phyloP scores from a whole-genome alignment of 805 yeast species.

The Wickerhamiella allomyrinae region DNA sequence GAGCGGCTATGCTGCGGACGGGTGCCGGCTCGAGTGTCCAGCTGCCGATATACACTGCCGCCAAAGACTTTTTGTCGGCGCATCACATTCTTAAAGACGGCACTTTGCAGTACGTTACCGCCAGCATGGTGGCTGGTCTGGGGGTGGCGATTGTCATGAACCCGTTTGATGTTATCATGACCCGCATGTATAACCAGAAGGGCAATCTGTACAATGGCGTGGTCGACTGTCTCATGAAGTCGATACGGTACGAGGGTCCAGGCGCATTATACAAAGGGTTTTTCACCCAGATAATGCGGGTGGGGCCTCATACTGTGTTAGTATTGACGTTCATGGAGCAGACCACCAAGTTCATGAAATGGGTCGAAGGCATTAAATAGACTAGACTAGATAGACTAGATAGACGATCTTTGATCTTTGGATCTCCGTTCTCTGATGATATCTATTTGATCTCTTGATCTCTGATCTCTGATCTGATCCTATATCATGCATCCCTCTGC shows the following conservation, averaged over 20 bases:
- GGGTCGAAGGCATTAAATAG: conserved; percentile 26
- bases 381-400: too few species aligned
- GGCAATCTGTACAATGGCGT: conserved; percentile 80
- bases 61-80: conserved; percentile 47
- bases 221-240: conserved; percentile 74
- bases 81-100: conserved; percentile 41
- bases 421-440: too few species aligned
- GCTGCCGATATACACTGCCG: conserved; percentile 73
- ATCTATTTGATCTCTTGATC: too few species aligned
- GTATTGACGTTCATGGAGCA: conserved; percentile 93
- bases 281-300: conserved; percentile 79
- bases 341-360: conserved; percentile 50
- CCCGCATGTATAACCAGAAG: conserved; percentile 89
- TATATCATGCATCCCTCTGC: too few species aligned
- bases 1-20: conserved; percentile 86
- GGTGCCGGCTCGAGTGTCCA: conserved; percentile 95
- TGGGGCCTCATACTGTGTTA: conserved; percentile 84
- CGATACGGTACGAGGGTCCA: conserved; percentile 71
- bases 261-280: conserved; percentile 88
- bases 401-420: too few species aligned
- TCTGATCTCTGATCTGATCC: too few species aligned
- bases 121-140: conserved; percentile 50
- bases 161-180: conserved; percentile 91
- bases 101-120: conserved; percentile 23
- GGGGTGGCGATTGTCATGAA: conserved; percentile 95